phyloP scores from a whole-genome alignment of 495 filamentous ascomycete species.

The Aspergillus biplanus region DNA sequence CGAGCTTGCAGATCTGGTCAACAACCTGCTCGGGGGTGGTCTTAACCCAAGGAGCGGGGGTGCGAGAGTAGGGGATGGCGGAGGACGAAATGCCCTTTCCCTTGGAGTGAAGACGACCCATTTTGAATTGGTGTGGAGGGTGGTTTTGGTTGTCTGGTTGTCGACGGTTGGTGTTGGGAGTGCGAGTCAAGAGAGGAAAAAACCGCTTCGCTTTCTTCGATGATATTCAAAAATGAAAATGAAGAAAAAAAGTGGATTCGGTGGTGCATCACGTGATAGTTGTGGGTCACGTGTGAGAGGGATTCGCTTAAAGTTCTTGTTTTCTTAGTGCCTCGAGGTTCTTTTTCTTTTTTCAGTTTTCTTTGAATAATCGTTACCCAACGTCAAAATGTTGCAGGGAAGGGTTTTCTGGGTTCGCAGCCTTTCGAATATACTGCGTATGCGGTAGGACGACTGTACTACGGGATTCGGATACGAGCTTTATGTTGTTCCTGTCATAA shows the following conservation, averaged over 20 bases:
- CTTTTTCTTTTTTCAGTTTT: constrained; percentile 9
- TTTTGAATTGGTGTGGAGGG: constrained; percentile 55
- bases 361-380: background rate
- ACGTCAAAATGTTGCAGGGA: background rate
- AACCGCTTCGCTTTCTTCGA: background rate
- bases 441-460: constrained; percentile 1
- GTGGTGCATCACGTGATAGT: constrained; percentile 31
- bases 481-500: background rate
- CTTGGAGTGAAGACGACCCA: constrained; percentile 99
- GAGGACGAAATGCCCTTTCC: constrained; percentile 98
- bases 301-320: constrained; percentile 20
- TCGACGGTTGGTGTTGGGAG: constrained; percentile 45
- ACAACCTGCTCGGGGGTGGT: constrained; percentile 87
- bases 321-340: background rate
- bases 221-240: constrained; percentile 24
- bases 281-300: constrained; percentile 17
- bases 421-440: background rate
- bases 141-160: constrained; percentile 28
- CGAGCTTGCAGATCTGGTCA: constrained; percentile 98
- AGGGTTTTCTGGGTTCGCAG: background rate
- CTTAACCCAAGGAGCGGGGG: constrained; percentile 89
- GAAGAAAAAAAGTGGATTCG: background rate
- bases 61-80: constrained; percentile 95
- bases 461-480: constrained; percentile 1
- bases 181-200: constrained; percentile 27